phyloP scores from a whole-genome alignment of 164 flowering plant genomes.

The Euptelea pleiosperma region DNA sequence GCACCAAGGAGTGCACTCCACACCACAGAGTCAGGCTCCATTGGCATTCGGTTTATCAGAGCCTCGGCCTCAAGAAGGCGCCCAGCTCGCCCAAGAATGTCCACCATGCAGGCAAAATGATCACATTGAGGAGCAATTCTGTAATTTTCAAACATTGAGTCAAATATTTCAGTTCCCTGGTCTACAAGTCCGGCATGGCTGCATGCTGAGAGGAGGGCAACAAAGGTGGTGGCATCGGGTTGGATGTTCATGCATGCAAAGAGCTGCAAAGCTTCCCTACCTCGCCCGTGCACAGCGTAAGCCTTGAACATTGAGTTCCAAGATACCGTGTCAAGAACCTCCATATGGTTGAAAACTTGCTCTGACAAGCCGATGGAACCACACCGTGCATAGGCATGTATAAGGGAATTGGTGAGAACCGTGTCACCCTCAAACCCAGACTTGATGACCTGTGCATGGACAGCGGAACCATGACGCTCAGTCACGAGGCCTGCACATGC shows the following conservation, averaged over 20 bases:
- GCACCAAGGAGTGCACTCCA: slow-evolving; percentile 82
- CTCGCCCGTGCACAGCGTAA: slow-evolving; percentile 68
- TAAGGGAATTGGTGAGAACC: slow-evolving; percentile 54
- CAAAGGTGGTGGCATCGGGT: slow-evolving; percentile 70
- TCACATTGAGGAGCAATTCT: slow-evolving; percentile 57
- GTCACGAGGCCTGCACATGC: slow-evolving; percentile 67
- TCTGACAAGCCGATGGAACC: slow-evolving; percentile 47
- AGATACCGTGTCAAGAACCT: slow-evolving; percentile 45
- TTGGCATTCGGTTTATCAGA: slow-evolving; percentile 51
- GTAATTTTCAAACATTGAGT: slow-evolving; percentile 36
- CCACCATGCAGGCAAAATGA: slow-evolving; percentile 80
- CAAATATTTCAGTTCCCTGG: slow-evolving; percentile 53
- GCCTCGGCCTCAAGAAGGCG: slow-evolving; percentile 47
- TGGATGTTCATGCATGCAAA: slow-evolving; percentile 44
- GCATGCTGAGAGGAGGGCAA: slow-evolving; percentile 72
- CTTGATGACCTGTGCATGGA: slow-evolving; percentile 50
- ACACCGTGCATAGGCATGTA: slow-evolving; percentile 74
- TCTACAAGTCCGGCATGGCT: slow-evolving; percentile 71
- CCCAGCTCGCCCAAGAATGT: slow-evolving; percentile 71
- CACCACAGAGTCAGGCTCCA: slow-evolving; percentile 64
- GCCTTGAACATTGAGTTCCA: slow-evolving; percentile 87
- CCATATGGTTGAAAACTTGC: slow-evolving; percentile 48
- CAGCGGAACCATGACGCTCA: slow-evolving; percentile 42
- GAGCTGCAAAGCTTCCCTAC: slow-evolving; percentile 43
- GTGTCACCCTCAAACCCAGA: slow-evolving; percentile 43